These are phyloP conservation scores for Alisma plantagoaquatica DNA, from an alignment of 106 monocot genomes.

Conservation along the genomic window DNA sequence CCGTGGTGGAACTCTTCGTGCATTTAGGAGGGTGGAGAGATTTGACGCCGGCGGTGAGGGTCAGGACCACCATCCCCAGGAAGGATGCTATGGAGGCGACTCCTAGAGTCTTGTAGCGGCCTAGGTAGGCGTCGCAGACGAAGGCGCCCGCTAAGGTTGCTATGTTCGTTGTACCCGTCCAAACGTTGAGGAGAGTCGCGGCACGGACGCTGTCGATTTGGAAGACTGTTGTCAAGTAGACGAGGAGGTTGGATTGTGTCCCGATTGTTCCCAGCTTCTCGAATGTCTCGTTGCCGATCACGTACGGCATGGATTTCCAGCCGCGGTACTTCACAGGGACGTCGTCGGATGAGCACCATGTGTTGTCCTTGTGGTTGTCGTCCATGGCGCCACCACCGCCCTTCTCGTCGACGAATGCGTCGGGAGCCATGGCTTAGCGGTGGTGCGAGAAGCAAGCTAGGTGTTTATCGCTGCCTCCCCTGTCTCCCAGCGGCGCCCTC, in stretches of 20 bases:
- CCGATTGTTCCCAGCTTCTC: constrained; percentile 15
- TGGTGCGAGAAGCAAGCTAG: too few relatives aligned
- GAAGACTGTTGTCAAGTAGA: constrained; percentile 5
- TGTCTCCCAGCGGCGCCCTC: too few relatives aligned
- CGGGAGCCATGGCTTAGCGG: too few relatives aligned
- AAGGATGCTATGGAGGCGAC: constrained; percentile 23
- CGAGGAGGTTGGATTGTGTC: constrained; percentile 5
- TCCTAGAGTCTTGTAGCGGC: constrained; percentile 26
- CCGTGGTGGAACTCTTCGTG: not conserved
- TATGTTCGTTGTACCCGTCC: constrained; percentile 28
- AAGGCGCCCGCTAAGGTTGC: constrained; percentile 46
- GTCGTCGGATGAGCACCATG: too few relatives aligned
- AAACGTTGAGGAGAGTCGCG: constrained; percentile 7
- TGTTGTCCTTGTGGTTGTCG: too few relatives aligned
- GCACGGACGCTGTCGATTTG: constrained; percentile 4
- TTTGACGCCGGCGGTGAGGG: constrained; percentile 30
- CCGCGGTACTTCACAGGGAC: too few relatives aligned
- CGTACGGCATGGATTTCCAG: too few relatives aligned
- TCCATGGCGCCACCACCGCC: too few relatives aligned
- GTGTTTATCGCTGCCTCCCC: too few relatives aligned
- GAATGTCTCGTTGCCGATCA: constrained; percentile 17
- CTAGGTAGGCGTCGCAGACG: constrained; percentile 38
- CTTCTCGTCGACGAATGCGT: too few relatives aligned
- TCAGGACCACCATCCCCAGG: constrained; percentile 43
- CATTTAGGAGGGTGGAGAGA: constrained; percentile 20